Evolutionary conservation across 148 eudicot genomes (phyloP).

Genomic region (Rhododendron griersonianum): DNA sequence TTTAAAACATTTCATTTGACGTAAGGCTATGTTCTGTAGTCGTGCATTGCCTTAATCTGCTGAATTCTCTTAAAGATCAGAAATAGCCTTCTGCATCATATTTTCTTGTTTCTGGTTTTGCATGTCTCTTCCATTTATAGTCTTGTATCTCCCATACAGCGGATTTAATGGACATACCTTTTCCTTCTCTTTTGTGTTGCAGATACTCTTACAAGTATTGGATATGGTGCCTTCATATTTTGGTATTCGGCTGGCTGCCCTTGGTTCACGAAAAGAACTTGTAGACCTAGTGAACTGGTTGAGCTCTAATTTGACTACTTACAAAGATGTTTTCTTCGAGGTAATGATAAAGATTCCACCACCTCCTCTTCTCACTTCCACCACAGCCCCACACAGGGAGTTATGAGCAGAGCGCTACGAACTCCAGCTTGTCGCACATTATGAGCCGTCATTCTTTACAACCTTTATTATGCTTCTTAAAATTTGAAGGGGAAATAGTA

Average conservation of each 20-base stretch:
- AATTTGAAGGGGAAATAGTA: not conserved
- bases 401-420: not conserved
- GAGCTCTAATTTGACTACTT: slow-evolving; percentile 42
- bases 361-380: not conserved
- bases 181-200: slow-evolving; percentile 14
- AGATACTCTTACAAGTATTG: slow-evolving; percentile 69
- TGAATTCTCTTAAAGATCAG: not conserved
- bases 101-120: not conserved
- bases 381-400: not conserved
- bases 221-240: slow-evolving; percentile 66
- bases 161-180: not conserved
- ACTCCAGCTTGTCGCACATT: not conserved
- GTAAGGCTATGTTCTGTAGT: not conserved
- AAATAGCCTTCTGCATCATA: not conserved
- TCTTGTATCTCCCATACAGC: not conserved
- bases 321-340: slow-evolving; percentile 60
- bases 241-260: slow-evolving; percentile 67
- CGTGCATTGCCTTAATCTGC: not conserved
- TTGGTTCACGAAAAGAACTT: slow-evolving; percentile 68
- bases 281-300: slow-evolving; percentile 89
- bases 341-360: slow-evolving; percentile 29
- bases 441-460: not conserved
- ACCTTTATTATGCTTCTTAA: not conserved
- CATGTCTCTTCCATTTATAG: not conserved
- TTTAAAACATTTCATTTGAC: not conserved